Conservation (phyloP, 2,329 filamentous ascomycete species). For the Coniochaeta hoffmannii region DNA sequence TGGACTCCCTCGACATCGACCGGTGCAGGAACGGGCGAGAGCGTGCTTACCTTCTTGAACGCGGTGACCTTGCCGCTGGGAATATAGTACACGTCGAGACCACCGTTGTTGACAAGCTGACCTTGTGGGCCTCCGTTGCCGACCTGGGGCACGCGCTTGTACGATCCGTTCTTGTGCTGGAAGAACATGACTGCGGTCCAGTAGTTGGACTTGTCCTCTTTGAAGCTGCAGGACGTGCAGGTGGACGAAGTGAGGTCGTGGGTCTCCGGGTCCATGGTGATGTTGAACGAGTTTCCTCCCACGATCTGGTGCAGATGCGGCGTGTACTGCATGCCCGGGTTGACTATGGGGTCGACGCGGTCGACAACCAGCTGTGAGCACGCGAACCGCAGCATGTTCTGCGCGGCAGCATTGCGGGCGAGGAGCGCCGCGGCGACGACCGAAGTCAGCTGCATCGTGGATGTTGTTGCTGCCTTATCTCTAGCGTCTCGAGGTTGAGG, state of each 20-base stretch:
- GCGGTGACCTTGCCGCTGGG: constrained; percentile 33
- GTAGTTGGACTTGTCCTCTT: constrained; percentile 38
- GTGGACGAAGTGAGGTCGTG: constrained; percentile 28
- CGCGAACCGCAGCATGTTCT: constrained; percentile 38
- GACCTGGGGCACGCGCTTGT: constrained; percentile 34
- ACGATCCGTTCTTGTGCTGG: constrained; percentile 33
- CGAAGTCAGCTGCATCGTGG: constrained; percentile 19
- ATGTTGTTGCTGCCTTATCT: constrained; percentile 1
- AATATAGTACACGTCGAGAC: constrained; percentile 37
- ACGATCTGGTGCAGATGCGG: constrained; percentile 40
- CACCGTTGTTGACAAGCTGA: constrained; percentile 32
- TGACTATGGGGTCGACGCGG: constrained; percentile 37
- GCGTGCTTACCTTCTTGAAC: constrained; percentile 22
- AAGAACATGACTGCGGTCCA: constrained; percentile 40
- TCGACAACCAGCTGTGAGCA: constrained; percentile 41
- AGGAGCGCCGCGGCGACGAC: constrained; percentile 19
- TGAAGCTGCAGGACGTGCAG: constrained; percentile 36
- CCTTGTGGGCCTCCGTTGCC: constrained; percentile 37
- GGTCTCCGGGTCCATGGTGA: constrained; percentile 30
- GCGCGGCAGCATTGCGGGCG: constrained; percentile 19
- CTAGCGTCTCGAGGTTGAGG: not conserved
- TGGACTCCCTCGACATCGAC: too few relatives aligned
- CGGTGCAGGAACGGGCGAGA: not conserved
- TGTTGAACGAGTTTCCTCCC: constrained; percentile 36
- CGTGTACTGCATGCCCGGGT: constrained; percentile 35